These are phyloP conservation scores for Lentinula sp. DNA, from an alignment of 768 basidiomycete genomes.

Conservation along the genomic window DNA sequence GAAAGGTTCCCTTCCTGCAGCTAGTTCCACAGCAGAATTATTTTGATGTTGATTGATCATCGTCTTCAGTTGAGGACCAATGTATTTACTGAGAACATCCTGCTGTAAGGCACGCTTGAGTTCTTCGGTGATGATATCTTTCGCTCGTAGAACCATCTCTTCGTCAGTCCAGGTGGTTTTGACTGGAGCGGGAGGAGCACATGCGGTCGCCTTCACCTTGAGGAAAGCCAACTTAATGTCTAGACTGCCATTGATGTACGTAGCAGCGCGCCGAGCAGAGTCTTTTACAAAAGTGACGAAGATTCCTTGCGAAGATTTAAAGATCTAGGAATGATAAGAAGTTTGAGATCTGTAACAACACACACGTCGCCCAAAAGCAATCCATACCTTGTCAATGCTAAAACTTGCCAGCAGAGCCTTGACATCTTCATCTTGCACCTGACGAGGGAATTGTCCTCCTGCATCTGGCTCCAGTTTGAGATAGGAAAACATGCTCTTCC, in stretches of 20 bases:
- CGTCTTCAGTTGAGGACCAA: conserved; percentile 3
- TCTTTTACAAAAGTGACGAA: conserved; percentile 77
- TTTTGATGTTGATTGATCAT: background rate
- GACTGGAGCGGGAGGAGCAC: conserved; percentile 31
- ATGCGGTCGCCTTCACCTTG: conserved; percentile 49
- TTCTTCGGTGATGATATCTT: conserved; percentile 51
- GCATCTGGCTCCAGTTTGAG: conserved; percentile 49
- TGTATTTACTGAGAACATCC: conserved; percentile 35
- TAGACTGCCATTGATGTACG: conserved; percentile 45
- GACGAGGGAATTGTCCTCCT: conserved; percentile 32
- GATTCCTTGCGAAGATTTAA: conserved; percentile 66
- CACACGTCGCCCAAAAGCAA: background rate
- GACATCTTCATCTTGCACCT: conserved; percentile 65
- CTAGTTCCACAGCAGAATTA: background rate
- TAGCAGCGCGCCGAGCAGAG: conserved; percentile 60
- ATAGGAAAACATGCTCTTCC: conserved; percentile 61
- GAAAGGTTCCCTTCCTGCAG: background rate
- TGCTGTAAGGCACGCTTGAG: conserved; percentile 50
- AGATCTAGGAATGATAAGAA: conserved; percentile 38
- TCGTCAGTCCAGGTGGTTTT: conserved; percentile 46
- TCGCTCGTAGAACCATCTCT: conserved; percentile 50
- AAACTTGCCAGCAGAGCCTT: conserved; percentile 62
- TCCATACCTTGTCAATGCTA: conserved; percentile 64
- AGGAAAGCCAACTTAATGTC: conserved; percentile 53
- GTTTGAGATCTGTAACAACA: too few species aligned